Evolutionary conservation across 345 rosid genomes (phyloP).

Genomic region (Citrus sinensis): DNA sequence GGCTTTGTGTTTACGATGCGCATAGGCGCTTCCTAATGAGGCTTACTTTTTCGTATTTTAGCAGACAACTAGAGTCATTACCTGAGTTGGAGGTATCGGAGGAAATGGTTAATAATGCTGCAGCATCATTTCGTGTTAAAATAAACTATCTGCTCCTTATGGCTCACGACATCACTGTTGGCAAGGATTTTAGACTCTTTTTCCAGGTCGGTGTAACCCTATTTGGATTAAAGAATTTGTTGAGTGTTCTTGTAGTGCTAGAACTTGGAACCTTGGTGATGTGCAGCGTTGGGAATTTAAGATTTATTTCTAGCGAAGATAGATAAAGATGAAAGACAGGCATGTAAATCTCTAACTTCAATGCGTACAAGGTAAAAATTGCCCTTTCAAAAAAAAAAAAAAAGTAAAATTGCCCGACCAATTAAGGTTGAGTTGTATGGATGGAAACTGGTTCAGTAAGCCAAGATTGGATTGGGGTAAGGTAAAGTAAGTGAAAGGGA

Average conservation of each 20-base stretch:
- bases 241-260: background rate
- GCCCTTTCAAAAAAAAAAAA: background rate
- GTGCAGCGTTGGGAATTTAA: background rate
- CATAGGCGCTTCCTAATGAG: background rate
- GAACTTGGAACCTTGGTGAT: background rate
- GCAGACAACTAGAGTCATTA: conserved; percentile 37
- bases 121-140: conserved; percentile 56
- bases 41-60: background rate
- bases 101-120: conserved; percentile 60
- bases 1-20: background rate
- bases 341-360: background rate
- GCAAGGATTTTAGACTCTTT: conserved; percentile 57
- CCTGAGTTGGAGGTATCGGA: conserved; percentile 56
- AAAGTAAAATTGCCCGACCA: background rate
- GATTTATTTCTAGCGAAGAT: background rate
- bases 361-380: background rate
- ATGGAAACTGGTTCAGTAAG: background rate
- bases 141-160: conserved; percentile 46
- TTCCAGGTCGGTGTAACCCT: conserved; percentile 33
- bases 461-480: background rate
- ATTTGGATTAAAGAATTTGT: background rate
- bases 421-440: background rate
- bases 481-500: background rate
- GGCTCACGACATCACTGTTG: conserved; percentile 63
- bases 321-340: background rate